Evolutionary conservation across 805 yeast genomes (phyloP).

Genomic region (Danielozyma ontarioensis): DNA sequence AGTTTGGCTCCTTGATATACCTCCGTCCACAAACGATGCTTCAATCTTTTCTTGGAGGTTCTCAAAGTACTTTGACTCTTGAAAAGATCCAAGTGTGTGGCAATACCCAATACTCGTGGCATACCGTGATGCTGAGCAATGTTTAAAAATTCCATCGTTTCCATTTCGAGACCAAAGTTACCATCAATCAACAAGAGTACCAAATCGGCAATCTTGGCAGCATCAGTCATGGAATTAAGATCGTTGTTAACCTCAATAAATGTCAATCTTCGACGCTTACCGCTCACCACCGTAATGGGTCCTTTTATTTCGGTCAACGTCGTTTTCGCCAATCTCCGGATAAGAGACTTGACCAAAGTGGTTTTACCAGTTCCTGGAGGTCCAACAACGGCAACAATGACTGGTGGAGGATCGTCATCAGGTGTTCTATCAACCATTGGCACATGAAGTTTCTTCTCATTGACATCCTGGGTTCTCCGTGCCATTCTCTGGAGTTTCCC

Average conservation of each 20-base stretch:
- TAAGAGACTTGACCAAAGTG: constrained; percentile 83
- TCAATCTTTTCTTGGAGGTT: constrained; percentile 85
- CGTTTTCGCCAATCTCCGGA: constrained; percentile 83
- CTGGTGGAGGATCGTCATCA: constrained; percentile 96
- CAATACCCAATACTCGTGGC: constrained; percentile 94
- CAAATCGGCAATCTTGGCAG: constrained; percentile 92
- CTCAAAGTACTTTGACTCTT: constrained; percentile 84
- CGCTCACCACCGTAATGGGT: constrained; percentile 94
- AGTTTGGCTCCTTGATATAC: constrained; percentile 97
- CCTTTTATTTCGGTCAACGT: constrained; percentile 85
- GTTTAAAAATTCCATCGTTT: constrained; percentile 96
- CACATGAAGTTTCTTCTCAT: constrained; percentile 84
- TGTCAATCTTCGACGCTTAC: constrained; percentile 87
- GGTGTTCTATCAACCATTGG: constrained; percentile 98
- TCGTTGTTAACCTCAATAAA: constrained; percentile 92
- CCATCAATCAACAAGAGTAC: constrained; percentile 90
- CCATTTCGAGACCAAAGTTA: constrained; percentile 98
- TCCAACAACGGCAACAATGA: constrained; percentile 93
- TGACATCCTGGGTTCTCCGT: constrained; percentile 73
- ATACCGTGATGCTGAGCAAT: constrained; percentile 98
- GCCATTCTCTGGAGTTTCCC: constrained; percentile 83
- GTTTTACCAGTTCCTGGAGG: constrained; percentile 99
- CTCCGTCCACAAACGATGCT: constrained; percentile 97
- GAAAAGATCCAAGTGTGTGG: constrained; percentile 93
- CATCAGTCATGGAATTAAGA: constrained; percentile 90